Conservation (phyloP, 2,329 filamentous ascomycete species). For the Colletotrichum orchidophilum region DNA sequence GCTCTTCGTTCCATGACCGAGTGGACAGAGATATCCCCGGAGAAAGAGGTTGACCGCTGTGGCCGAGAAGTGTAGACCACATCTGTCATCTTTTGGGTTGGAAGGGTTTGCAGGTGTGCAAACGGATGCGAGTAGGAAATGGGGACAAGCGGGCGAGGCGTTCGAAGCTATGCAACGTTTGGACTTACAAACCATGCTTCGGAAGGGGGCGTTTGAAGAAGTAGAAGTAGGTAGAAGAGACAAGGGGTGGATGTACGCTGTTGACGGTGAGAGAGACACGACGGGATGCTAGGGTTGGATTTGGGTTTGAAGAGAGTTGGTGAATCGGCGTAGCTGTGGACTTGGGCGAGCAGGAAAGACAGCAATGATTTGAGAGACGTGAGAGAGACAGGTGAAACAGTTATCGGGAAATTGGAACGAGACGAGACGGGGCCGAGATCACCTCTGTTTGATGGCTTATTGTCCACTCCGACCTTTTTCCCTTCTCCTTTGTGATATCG, state of each 20-base stretch:
- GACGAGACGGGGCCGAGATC: slow-evolving; percentile 19
- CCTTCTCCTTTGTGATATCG: slow-evolving; percentile 22
- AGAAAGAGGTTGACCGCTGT: slow-evolving; percentile 35
- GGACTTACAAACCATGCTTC: slow-evolving; percentile 33
- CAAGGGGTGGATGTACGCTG: slow-evolving; percentile 11
- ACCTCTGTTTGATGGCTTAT: slow-evolving; percentile 15
- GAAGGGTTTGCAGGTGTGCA: slow-evolving; percentile 21
- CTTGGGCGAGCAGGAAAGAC: slow-evolving; percentile 16
- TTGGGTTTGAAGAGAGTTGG: background rate
- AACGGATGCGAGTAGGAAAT: slow-evolving; percentile 26
- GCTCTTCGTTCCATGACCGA: slow-evolving; percentile 35
- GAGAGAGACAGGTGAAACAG: slow-evolving; percentile 20
- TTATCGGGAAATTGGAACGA: slow-evolving; percentile 23
- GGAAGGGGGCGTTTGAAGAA: slow-evolving; percentile 27
- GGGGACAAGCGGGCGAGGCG: slow-evolving; percentile 19
- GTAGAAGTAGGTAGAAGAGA: slow-evolving; percentile 3
- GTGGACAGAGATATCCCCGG: slow-evolving; percentile 31
- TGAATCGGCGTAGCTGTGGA: background rate
- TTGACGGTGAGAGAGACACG: slow-evolving; percentile 26
- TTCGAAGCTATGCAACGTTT: slow-evolving; percentile 28
- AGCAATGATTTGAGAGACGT: slow-evolving; percentile 1
- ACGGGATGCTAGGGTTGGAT: slow-evolving; percentile 16
- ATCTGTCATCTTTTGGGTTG: slow-evolving; percentile 33
- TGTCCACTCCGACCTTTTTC: slow-evolving; percentile 21
- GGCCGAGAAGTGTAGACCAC: slow-evolving; percentile 28